Percentiles rank a stretch among this genome's conserved stretches.
Conservation (phyloP, 192 early-diverging fungal species). For the Backusella australiensis region DNA sequence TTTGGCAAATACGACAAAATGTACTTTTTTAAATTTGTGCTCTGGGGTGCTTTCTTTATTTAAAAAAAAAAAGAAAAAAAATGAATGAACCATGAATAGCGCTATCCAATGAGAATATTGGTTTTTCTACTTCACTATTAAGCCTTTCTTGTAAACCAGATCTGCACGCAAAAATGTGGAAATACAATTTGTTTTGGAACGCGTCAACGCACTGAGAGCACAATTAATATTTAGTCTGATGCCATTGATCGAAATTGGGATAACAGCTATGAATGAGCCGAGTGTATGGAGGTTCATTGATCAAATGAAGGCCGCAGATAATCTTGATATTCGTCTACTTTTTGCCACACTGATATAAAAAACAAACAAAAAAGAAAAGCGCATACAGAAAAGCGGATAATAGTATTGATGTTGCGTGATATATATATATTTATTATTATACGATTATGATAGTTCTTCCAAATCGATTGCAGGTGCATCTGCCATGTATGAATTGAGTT, state of each 20-base stretch:
- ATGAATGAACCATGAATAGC: too few relatives aligned
- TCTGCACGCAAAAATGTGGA: background rate
- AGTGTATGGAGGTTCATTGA: too few relatives aligned
- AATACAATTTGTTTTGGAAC: too few relatives aligned
- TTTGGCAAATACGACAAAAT: too few relatives aligned
- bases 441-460: background rate
- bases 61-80: too few relatives aligned
- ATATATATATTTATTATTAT: background rate
- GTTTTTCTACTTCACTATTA: background rate
- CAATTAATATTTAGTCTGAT: too few relatives aligned
- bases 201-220: too few relatives aligned
- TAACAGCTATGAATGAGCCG: too few relatives aligned
- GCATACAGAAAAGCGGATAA: background rate
- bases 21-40: background rate
- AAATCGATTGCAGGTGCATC: constrained; percentile 6
- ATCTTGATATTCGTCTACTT: too few relatives aligned
- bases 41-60: background rate
- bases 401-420: background rate
- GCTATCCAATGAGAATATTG: background rate
- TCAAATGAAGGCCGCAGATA: too few relatives aligned
- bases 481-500: constrained; percentile 30
- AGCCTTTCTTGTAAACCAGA: background rate
- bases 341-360: too few relatives aligned
- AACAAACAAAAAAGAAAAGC: background rate
- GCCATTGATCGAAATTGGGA: too few relatives aligned